These are phyloP conservation scores for Penicillium sp. DNA, from an alignment of 2,329 filamentous ascomycete genomes.

Conservation along the genomic window DNA sequence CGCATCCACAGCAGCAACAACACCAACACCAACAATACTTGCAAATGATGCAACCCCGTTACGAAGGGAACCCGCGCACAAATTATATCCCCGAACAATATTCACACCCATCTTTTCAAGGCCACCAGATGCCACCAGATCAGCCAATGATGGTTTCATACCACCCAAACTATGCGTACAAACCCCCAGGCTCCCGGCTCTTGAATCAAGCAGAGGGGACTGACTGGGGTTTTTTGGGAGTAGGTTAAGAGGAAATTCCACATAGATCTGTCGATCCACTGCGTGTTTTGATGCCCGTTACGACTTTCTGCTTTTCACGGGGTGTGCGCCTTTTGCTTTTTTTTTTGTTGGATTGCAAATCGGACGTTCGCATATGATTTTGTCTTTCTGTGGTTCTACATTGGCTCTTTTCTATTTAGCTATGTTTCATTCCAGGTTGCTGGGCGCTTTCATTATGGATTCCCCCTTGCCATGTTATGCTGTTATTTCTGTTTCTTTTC, in stretches of 20 bases:
- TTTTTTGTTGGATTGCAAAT: neutral
- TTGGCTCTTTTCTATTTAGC: neutral
- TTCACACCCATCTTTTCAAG: constrained; percentile 28
- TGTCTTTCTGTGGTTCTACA: constrained; percentile 9
- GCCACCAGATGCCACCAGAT: constrained; percentile 31
- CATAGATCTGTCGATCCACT: constrained; percentile 15
- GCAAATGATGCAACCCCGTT: constrained; percentile 36
- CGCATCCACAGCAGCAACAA: constrained; percentile 24
- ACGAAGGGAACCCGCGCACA: constrained; percentile 29
- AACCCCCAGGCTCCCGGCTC: constrained; percentile 31
- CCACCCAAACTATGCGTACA: constrained; percentile 35
- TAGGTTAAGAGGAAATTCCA: constrained; percentile 30
- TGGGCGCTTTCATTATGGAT: constrained; percentile 16
- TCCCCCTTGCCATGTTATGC: constrained; percentile 10
- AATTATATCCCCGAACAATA: constrained; percentile 36
- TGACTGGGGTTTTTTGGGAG: constrained; percentile 42
- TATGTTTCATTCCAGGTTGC: constrained; percentile 2
- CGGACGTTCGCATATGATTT: constrained; percentile 11
- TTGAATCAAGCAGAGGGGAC: constrained; percentile 42
- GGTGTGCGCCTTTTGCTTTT: constrained; percentile 4
- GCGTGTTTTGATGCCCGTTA: constrained; percentile 26
- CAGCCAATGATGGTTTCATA: constrained; percentile 37
- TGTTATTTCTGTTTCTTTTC: constrained; percentile 9
- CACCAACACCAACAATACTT: constrained; percentile 23
- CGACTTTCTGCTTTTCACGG: constrained; percentile 14